Base-by-base conservation (phyloP, 2,329 filamentous ascomycete genomes). In the Graphium sp. region DNA sequence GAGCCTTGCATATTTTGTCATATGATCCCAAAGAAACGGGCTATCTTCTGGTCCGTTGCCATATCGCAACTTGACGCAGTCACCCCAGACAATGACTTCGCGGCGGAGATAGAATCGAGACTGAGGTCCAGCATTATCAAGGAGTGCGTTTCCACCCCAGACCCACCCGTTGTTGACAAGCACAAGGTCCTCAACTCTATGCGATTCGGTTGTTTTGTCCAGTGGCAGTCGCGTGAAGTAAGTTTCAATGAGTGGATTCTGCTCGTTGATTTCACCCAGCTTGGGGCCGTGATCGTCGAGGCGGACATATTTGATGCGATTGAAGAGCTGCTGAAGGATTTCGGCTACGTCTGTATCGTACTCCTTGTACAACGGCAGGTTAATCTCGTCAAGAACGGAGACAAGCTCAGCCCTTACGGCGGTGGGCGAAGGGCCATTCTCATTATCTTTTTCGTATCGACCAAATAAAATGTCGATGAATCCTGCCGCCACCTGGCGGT, bases 141-240 rank as follows among this genome's bases (percentile, higher is more conserved):
- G 66, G 52, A 95, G 67, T 2, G 89, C 87, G 53, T 95, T 91
- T 5, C 87, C 87, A 33, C 82, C 87, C 89, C 89, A 98, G 7
- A 98, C 85, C 89, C 89, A 98, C 24, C 89, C 89, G 45, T 98
- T 98, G 53, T 95, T 95, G 22, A 76, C 85, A 29, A 98, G 56
- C 3, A 82, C 81, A 25, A 92, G 62, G 24, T 84, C 76, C 32
- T 76, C 75, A 2, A 74, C 63, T 32, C 74, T 74, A 43, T 91
- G 77, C 43, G 81, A 74, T 35, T 72, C 64, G 1, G 89, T 93
- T 8, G 64, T 70, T 8, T 78, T 70, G 41, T 92, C 93, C 18
- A 66, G 48, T 2, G 85, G 81, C 22, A 98, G 60, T 17, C 87
- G 73, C 0, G 89, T 95, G 52, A 98, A 98, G 56, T 98, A 98